These are phyloP conservation scores for Sindora glabra DNA, from an alignment of 306 rosid genomes.

Conservation along the genomic window DNA sequence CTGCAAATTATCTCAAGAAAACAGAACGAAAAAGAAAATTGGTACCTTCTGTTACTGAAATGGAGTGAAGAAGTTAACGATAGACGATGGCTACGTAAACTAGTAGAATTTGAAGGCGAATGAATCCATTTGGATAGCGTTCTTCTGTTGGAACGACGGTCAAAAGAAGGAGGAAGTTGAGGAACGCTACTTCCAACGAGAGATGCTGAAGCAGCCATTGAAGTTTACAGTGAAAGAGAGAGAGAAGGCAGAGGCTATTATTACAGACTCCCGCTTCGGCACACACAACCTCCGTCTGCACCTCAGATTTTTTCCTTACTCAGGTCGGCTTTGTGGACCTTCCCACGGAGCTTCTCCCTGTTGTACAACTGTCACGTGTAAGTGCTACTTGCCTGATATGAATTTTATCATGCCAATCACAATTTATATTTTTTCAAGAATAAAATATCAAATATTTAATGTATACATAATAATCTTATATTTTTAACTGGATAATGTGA, in stretches of 20 bases:
- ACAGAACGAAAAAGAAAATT: neutral
- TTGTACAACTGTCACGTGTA: neutral
- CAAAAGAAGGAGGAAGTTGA: neutral
- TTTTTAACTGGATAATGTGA: too few species aligned
- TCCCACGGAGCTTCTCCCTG: neutral
- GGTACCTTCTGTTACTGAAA: conserved; percentile 29
- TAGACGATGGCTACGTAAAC: conserved; percentile 13
- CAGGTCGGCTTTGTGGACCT: neutral
- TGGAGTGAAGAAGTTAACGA: conserved; percentile 12
- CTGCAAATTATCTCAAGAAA: too few species aligned
- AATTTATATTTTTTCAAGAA: too few species aligned
- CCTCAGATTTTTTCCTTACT: neutral
- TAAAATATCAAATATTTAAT: too few species aligned
- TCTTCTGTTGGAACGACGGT: neutral
- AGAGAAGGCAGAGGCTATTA: neutral
- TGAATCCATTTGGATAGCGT: neutral
- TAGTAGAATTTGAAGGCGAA: neutral
- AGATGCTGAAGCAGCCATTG: conserved; percentile 23
- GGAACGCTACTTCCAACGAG: conserved; percentile 19
- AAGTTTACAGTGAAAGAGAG: too few species aligned
- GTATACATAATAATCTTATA: too few species aligned
- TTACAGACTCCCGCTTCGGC: neutral
- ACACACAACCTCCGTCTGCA: neutral
- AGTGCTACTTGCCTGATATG: neutral
- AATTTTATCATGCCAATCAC: too few species aligned